Evolutionary conservation across 495 filamentous ascomycete species (phyloP), one percentile per base, ranked within the genome.

Genomic region (Talaromyces wortmannii): DNA sequence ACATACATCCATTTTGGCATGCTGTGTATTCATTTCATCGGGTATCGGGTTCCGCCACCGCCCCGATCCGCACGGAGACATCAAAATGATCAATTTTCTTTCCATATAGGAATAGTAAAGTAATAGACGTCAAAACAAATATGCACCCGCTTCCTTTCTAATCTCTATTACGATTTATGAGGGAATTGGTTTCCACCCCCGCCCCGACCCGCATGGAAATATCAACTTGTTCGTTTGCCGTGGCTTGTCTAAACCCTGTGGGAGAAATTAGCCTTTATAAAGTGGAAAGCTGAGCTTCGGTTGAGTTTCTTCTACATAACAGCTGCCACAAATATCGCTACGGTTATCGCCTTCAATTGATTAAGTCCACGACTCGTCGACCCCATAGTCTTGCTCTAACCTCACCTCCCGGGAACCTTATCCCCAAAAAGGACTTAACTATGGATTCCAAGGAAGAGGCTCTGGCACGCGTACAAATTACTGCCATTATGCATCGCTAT

Each of bases 1-100:
- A 46, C 29, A 51, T 45, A 49, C 13, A 55, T 17, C n/a, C 10
- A 43, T 58, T 81, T 76, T 12, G 33, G 33, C 12, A 6, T 12
- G 33, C 33, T 12, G 33, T 36, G 33, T 36, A 36, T 36, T 6
- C 33, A 12, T 6, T 36, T 36, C 33, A 36, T 36, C 6, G 12
- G 33, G 33, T 12, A 36, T 36, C 33, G 33, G 33, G 33, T 36
- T 36, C 33, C 33, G 33, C 33, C 33, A 6, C 33, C 33, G 33
- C 12, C 33, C 33, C 33, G 33, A 36, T 12, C 33, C 33, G 33
- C 6, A 6, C 12, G 33, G 33, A 36, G 33, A 6, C 33, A n/a
- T n/a, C n/a, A n/a, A n/a, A n/a, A n/a, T n/a, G n/a, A 36, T 36
- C 33, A 36, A 36, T 36, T 36, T 36, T 36, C 33, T 36, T 36